Evolutionary conservation across 352 stramenopile genomes (phyloP), one percentile per base, ranked within the genome.

Genomic region (Ophiocytium majus): DNA sequence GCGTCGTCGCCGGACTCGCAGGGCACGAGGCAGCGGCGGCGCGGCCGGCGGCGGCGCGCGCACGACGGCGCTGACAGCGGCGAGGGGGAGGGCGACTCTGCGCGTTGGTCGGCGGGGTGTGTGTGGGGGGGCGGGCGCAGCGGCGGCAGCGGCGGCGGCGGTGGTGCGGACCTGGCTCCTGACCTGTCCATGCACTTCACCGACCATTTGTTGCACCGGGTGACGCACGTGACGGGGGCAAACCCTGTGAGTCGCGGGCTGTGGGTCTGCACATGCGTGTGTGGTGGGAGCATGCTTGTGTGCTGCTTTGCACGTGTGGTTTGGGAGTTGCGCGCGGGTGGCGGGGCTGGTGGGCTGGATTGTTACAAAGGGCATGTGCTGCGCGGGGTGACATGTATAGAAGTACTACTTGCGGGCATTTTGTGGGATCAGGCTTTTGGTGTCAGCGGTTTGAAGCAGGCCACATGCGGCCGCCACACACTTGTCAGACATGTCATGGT

Each of bases 181-280:
- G 64, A 76, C 31, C 31, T 76, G 64, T 76, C 64, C 5, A 76
- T 76, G 64, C 64, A 76, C 64, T 76, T 76, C 34, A 37, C 64
- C 5, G 64, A 76, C 5, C 64, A 76, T 17, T 17, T 76, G 64
- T 17, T 76, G 64, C 64, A 76, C 64, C 5, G 64, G 64, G 64
- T 76, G 31, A 76, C 64, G 31, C 31, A 17, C 64, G 64, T 76
- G 31, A 76, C 64, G 31, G 64, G 64, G 5, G 64, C 64, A 10
- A 14, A 10, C 34, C 64, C 64, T 5, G 64, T 76, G 34, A 76
- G 64, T 76, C 10, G 31, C 5, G 34, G 5, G 34, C 64, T 37
- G 64, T n/a, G n/a, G n/a, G n/a, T n/a, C n/a, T n/a, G n/a, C n/a
- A n/a, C n/a, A n/a, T n/a, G n/a, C n/a, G n/a, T n/a, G n/a, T n/a